These are phyloP conservation scores for Thermomyces lanuginosus DNA, from an alignment of 2,329 filamentous ascomycete species.

Conservation along the genomic window DNA sequence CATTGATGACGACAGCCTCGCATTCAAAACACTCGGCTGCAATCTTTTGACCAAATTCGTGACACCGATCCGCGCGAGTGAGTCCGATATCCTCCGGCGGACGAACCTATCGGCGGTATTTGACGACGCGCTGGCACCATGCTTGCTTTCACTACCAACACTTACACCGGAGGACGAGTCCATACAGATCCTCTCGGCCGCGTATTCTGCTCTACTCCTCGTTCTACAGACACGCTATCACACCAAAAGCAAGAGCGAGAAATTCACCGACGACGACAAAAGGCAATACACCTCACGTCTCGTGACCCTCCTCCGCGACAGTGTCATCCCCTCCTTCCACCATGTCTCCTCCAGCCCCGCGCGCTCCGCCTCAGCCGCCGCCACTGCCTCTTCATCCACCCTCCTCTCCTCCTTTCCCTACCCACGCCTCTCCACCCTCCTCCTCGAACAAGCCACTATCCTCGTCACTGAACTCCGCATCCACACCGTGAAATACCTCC, in stretches of 20 bases:
- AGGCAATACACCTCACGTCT: constrained; percentile 12
- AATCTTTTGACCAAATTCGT: constrained; percentile 20
- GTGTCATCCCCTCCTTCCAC: constrained; percentile 23
- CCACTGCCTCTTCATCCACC: too few species aligned
- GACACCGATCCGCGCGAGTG: constrained; percentile 16
- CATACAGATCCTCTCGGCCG: constrained; percentile 42
- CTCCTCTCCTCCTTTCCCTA: constrained; percentile 28
- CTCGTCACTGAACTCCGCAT: constrained; percentile 20
- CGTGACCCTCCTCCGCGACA: constrained; percentile 16
- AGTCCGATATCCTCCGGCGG: constrained; percentile 24
- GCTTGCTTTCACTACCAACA: constrained; percentile 58
- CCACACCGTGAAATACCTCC: constrained; percentile 24
- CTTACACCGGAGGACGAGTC: constrained; percentile 61
- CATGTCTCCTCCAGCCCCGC: constrained; percentile 31
- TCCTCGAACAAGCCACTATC: constrained; percentile 15
- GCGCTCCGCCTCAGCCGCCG: constrained; percentile 25
- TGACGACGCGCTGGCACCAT: constrained; percentile 36
- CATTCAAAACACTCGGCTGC: constrained; percentile 25
- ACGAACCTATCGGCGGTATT: constrained; percentile 32
- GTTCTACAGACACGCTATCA: constrained; percentile 35
- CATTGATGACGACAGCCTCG: constrained; percentile 25
- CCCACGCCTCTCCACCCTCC: constrained; percentile 33
- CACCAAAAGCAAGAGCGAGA: constrained; percentile 11
- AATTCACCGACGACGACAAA: constrained; percentile 6
- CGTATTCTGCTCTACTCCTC: constrained; percentile 50